Conservation (phyloP, 306 rosid genomes). For the Cicer arietinum region DNA sequence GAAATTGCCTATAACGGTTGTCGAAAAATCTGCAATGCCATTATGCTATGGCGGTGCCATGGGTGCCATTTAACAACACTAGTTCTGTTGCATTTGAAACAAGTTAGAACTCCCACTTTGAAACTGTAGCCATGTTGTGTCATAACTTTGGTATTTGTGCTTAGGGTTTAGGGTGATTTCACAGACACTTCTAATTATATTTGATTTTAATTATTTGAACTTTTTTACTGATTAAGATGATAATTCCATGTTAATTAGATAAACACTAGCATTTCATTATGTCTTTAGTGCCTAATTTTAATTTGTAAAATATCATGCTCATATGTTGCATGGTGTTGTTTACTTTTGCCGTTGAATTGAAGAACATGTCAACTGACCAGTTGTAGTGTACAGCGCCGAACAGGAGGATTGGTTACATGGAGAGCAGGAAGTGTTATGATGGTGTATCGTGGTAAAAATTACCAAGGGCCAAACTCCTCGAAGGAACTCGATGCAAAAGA, state of each 20-base stretch:
- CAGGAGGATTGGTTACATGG: conserved; percentile 94
- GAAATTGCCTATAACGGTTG: too few relatives aligned
- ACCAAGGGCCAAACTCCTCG: conserved; percentile 68
- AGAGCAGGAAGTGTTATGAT: conserved; percentile 94
- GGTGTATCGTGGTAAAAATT: conserved; percentile 86
- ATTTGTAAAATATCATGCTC: not conserved
- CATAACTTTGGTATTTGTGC: not conserved
- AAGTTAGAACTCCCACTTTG: not conserved
- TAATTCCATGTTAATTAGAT: conserved; percentile 5
- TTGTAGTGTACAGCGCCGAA: conserved; percentile 86
- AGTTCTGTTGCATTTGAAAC: conserved; percentile 21
- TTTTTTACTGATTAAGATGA: not conserved
- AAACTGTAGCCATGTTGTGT: not conserved
- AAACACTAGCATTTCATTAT: not conserved
- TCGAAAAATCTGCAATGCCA: too few relatives aligned
- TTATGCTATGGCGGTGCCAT: too few relatives aligned
- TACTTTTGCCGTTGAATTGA: conserved; percentile 10
- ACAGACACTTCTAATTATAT: not conserved
- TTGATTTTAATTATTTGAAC: not conserved
- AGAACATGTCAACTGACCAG: conserved; percentile 57
- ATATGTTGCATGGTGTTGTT: not conserved
- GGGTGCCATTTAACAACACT: too few relatives aligned
- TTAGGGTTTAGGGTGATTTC: not conserved
- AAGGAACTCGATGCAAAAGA: conserved; percentile 56
- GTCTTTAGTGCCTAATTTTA: not conserved